Base-by-base conservation (phyloP, 1,139 yeast genomes). In the Wickerhamomyces sp. region DNA sequence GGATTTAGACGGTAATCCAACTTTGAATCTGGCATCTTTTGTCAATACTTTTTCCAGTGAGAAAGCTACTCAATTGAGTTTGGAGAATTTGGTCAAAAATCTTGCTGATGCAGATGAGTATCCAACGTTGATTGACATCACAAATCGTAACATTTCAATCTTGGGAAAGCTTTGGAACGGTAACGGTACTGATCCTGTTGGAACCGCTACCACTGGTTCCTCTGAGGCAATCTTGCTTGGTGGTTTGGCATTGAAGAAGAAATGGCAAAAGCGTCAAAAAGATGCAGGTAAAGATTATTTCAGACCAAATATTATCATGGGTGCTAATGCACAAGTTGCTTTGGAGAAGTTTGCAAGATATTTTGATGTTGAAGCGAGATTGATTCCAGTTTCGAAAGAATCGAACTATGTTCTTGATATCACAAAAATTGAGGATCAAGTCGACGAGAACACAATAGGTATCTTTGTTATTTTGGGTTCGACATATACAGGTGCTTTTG, bases 321-420 rank as follows among this genome's bases (percentile, higher is more conserved):
- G 96, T n/a, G 69, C 91, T 26, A 86, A 91, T 60, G 94, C 93
- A 33, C 96, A 88, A 61, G 96, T 88, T 32, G 96, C 96, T 0
- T 68, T 88, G 53, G 96, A 88, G 62, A 88, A 88, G 63, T 88
- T 88, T 64, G 96, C 96, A 19, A 70, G 93, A 35, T 88, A 88
- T 62, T 88, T 88, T 61, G 96, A 88, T 50, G 96, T 88, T 33
- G 96, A 88, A 54, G 76, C 84, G 45, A 70, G 95, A 46, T 61
- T 85, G 45, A 71, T 88, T 41, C 79, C 83, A 13, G 84, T 87
- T 28, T 65, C 69, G 22, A 69, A 67, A 34, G 68, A 69, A 32
- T 68, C 78, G 30, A 75, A 79, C 45, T 84, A 81, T 58, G 68
- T 81, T 42, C 67, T 87, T 51, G 89, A 84, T 54, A 59, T 72